Conservation (phyloP, 2,329 filamentous ascomycete species). For the Daldinia eschscholtzii region DNA sequence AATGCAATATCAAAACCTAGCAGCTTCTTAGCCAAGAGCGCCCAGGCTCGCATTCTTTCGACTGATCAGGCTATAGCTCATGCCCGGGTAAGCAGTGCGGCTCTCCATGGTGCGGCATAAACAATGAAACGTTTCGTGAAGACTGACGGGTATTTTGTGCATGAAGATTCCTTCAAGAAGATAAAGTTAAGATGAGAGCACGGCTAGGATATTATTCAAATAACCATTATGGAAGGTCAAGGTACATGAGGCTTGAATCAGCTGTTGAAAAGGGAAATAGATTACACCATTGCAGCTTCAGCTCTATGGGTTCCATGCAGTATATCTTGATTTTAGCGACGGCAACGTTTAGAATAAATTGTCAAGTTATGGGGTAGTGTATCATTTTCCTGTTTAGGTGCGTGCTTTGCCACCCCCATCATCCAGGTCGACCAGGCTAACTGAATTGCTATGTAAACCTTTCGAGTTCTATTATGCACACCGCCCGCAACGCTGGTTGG, state of each 20-base stretch:
- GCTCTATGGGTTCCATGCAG: not conserved
- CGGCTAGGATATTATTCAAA: not conserved
- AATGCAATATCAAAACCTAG: not conserved
- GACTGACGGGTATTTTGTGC: not conserved
- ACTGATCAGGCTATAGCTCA: not conserved
- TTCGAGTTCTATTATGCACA: not conserved
- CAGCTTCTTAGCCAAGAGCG: not conserved
- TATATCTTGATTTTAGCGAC: not conserved
- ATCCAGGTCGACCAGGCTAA: not conserved
- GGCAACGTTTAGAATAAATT: constrained; percentile 8
- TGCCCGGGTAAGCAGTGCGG: not conserved
- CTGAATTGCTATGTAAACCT: not conserved
- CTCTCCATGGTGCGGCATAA: not conserved
- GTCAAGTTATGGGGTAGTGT: not conserved
- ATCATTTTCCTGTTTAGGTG: not conserved
- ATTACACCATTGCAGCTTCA: not conserved
- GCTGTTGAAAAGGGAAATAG: not conserved
- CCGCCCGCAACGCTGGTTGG: not conserved
- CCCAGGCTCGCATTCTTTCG: not conserved
- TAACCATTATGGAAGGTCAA: constrained; percentile 6
- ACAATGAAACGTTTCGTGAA: constrained; percentile 5
- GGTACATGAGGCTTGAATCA: constrained; percentile 1
- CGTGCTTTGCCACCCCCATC: constrained; percentile 17
- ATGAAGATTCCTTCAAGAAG: not conserved
- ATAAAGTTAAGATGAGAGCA: not conserved